Evolutionary conservation across 2,329 filamentous ascomycete species (phyloP).

Genomic region (Colletotrichum shisoi): DNA sequence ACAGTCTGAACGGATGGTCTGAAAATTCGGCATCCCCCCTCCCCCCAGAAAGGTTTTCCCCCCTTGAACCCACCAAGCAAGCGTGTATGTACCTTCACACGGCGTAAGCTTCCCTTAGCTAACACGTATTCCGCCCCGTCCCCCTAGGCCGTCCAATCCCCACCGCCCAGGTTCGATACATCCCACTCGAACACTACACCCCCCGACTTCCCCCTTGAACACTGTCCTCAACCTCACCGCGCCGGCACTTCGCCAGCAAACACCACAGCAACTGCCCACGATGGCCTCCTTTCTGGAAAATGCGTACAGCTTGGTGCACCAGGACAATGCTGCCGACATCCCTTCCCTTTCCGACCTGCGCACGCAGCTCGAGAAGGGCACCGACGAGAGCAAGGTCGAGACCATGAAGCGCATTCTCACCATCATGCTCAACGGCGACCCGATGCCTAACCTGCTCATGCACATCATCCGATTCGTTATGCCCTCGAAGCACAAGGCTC

Average conservation of each 20-base stretch:
- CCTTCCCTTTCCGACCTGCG: constrained; percentile 90
- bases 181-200: constrained; percentile 33
- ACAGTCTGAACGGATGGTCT: constrained; percentile 31
- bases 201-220: constrained; percentile 33
- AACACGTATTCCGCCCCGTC: constrained; percentile 39
- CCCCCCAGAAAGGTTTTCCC: not conserved
- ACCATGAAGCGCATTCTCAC: constrained; percentile 97
- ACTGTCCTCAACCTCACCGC: constrained; percentile 40
- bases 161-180: constrained; percentile 39
- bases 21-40: constrained; percentile 13
- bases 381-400: constrained; percentile 89
- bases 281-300: constrained; percentile 97
- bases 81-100: constrained; percentile 9
- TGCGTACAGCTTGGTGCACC: constrained; percentile 94
- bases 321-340: constrained; percentile 95
- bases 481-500: constrained; percentile 93
- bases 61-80: constrained; percentile 6
- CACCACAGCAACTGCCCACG: constrained; percentile 52
- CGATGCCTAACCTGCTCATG: constrained; percentile 95
- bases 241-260: constrained; percentile 40
- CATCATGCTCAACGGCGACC: constrained; percentile 97
- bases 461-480: constrained; percentile 99
- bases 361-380: constrained; percentile 91
- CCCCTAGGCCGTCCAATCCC: constrained; percentile 39
- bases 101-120: constrained; percentile 33